Evolutionary conservation across 2,329 filamentous ascomycete genomes (phyloP).

Genomic region (Botryotinia calthae): DNA sequence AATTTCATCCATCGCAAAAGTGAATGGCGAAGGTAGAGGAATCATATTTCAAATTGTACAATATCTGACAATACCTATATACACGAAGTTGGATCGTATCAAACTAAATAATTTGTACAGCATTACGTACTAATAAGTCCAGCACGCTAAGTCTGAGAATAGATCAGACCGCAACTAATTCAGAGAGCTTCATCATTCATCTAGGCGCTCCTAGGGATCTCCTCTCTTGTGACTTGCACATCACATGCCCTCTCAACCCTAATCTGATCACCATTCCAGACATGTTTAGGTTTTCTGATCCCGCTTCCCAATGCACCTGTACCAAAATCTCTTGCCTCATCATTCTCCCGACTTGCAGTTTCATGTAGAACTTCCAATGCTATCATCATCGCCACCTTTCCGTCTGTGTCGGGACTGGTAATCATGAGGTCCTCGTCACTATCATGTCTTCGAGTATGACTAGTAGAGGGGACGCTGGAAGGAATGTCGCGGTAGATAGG

Average conservation of each 20-base stretch:
- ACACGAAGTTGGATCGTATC: not conserved
- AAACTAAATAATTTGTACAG: not conserved
- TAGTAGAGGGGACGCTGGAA: not conserved
- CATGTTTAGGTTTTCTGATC: conserved; percentile 9
- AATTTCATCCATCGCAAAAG: not conserved
- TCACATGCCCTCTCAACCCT: conserved; percentile 15
- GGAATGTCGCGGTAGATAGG: conserved; percentile 3
- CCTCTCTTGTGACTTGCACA: not conserved
- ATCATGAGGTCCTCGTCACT: conserved; percentile 18
- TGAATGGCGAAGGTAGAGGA: too few species aligned
- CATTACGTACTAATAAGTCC: not conserved
- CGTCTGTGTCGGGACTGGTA: not conserved
- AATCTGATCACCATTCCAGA: conserved; percentile 9
- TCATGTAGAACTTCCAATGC: not conserved
- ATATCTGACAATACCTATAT: not conserved
- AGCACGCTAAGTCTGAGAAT: not conserved
- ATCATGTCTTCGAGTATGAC: not conserved
- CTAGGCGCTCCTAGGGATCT: not conserved
- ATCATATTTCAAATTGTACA: not conserved
- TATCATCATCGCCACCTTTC: not conserved
- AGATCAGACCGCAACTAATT: too few species aligned
- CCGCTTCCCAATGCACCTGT: not conserved
- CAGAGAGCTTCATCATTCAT: not conserved
- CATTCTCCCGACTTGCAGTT: not conserved
- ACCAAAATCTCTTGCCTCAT: not conserved